Evolutionary conservation across 2,329 filamentous ascomycete species (phyloP).

Genomic region (Sclerotinia spermophila): DNA sequence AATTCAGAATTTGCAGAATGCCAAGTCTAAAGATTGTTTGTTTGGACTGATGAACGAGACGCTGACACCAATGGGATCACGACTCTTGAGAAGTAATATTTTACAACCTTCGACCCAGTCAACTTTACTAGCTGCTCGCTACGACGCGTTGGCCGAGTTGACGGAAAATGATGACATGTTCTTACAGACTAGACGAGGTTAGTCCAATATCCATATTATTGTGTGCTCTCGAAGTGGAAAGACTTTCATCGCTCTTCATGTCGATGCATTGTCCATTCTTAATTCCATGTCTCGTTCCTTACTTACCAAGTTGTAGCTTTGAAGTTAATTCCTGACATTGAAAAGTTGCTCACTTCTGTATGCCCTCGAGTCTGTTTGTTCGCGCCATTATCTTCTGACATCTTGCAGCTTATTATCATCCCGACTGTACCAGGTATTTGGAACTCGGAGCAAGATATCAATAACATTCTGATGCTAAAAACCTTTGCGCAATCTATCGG

Average conservation of each 20-base stretch:
- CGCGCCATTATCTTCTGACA: slow-evolving; percentile 25
- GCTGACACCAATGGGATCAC: slow-evolving; percentile 79
- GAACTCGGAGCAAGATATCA: slow-evolving; percentile 75
- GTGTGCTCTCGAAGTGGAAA: not conserved
- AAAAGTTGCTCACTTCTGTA: slow-evolving; percentile 74
- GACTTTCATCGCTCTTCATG: not conserved
- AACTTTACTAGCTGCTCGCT: slow-evolving; percentile 65
- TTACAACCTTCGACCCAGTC: slow-evolving; percentile 78
- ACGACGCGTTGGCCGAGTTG: slow-evolving; percentile 80
- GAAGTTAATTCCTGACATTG: slow-evolving; percentile 72
- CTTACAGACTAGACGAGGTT: slow-evolving; percentile 66
- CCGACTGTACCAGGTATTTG: slow-evolving; percentile 62
- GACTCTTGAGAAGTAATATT: slow-evolving; percentile 79
- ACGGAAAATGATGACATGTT: slow-evolving; percentile 83
- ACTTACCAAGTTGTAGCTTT: slow-evolving; percentile 49
- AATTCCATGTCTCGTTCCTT: not conserved
- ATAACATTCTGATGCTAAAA: slow-evolving; percentile 83
- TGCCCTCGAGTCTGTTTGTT: slow-evolving; percentile 25
- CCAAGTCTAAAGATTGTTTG: slow-evolving; percentile 76
- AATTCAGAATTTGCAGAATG: slow-evolving; percentile 77
- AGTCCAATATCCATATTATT: not conserved
- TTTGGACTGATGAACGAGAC: slow-evolving; percentile 86
- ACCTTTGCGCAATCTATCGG: slow-evolving; percentile 68
- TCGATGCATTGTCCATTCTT: not conserved
- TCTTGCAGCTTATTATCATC: slow-evolving; percentile 67